These are phyloP conservation scores for Lactarius tabidus DNA, from an alignment of 768 basidiomycete species.

Conservation along the genomic window DNA sequence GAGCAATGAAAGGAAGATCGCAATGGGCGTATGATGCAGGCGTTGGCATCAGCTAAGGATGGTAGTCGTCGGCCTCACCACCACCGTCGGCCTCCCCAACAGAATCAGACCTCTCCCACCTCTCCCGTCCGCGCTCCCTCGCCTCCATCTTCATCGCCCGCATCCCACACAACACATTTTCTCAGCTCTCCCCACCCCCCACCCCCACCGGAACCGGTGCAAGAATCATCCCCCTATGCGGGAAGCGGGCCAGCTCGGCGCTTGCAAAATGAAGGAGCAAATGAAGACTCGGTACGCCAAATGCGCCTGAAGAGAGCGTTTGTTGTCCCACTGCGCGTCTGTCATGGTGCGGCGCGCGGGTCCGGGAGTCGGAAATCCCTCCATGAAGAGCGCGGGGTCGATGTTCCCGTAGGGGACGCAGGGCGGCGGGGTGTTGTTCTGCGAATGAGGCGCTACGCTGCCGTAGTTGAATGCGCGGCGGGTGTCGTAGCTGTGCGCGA, in stretches of 20 bases:
- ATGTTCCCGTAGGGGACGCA: constrained; percentile 1
- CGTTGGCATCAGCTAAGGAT: neutral
- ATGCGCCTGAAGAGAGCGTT: neutral
- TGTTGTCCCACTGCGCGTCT: neutral
- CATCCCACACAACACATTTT: neutral
- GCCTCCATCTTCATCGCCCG: neutral
- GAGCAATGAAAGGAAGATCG: neutral
- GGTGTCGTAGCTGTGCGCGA: neutral
- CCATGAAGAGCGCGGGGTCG: constrained; percentile 20
- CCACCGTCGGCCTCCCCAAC: neutral
- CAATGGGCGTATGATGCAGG: too few relatives aligned
- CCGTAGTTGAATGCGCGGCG: neutral
- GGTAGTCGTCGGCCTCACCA: neutral
- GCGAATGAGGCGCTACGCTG: neutral
- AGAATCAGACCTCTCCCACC: constrained; percentile 18
- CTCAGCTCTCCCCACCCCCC: neutral
- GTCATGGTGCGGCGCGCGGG: neutral
- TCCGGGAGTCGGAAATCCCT: neutral
- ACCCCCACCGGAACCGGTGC: neutral
- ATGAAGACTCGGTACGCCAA: neutral
- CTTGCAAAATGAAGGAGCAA: neutral
- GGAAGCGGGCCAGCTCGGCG: neutral
- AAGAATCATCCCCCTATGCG: neutral
- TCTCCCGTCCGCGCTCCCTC: neutral
- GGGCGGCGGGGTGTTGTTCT: neutral